These are phyloP conservation scores for Gossypium australe DNA, from an alignment of 345 rosid genomes.

Conservation along the genomic window DNA sequence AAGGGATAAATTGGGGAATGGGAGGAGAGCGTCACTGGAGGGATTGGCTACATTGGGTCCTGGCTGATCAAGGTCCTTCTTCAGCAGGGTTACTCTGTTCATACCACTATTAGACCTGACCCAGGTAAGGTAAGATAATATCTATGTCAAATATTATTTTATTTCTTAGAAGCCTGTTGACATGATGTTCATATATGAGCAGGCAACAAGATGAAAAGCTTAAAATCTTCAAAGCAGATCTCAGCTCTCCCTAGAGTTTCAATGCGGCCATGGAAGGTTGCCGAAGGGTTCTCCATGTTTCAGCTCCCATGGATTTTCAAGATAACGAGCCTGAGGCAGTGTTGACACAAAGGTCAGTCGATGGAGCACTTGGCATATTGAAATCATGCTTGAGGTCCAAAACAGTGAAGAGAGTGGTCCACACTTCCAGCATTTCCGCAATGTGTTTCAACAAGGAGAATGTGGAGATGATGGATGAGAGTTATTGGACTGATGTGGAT, in stretches of 20 bases:
- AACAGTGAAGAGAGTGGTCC: conserved; percentile 3
- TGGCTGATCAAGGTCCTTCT: conserved; percentile 6
- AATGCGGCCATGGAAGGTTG: neutral
- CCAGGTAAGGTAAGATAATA: neutral
- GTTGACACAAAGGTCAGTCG: neutral
- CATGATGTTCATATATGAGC: neutral
- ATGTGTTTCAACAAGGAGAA: neutral
- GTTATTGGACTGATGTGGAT: neutral
- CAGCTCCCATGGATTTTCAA: neutral
- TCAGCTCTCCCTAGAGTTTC: neutral
- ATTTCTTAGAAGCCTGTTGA: neutral
- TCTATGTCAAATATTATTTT: neutral
- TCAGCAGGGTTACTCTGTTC: neutral
- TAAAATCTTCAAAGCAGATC: neutral
- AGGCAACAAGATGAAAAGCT: neutral
- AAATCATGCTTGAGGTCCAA: neutral
- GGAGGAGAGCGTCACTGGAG: conserved; percentile 3
- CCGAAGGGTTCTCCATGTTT: neutral
- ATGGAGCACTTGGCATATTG: conserved; percentile 8
- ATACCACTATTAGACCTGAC: neutral
- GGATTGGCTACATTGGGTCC: neutral
- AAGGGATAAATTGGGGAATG: neutral
- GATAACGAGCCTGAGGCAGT: neutral
- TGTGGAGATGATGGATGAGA: neutral
- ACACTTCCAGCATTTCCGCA: neutral